phyloP scores from a whole-genome alignment of 352 stramenopile species.

The Globisporangium uncinulatum region DNA sequence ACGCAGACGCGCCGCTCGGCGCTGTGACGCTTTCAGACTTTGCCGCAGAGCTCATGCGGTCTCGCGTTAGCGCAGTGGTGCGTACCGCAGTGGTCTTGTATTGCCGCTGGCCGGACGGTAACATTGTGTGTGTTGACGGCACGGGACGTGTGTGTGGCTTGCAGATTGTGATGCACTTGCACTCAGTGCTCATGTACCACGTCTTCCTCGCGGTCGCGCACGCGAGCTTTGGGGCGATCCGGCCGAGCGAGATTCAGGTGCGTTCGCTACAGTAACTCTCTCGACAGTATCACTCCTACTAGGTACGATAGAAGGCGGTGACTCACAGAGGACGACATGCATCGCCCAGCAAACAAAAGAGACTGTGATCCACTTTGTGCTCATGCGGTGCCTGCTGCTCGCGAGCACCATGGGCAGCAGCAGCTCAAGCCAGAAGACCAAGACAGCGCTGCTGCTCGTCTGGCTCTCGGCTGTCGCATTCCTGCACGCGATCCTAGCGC shows the following conservation, averaged over 20 bases:
- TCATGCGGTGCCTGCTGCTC: constrained; percentile 69
- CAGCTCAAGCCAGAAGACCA: constrained; percentile 20
- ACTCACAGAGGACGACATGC: too few species aligned
- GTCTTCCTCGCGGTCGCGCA: constrained; percentile 46
- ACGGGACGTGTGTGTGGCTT: neutral
- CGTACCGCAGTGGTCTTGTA: constrained; percentile 6
- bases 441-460: constrained; percentile 46
- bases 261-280: neutral
- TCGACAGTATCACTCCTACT: neutral
- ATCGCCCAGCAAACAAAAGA: constrained; percentile 61
- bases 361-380: constrained; percentile 66
- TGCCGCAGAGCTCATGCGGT: constrained; percentile 37
- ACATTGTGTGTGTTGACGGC: neutral
- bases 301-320: neutral
- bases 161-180: constrained; percentile 68
- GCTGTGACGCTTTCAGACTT: constrained; percentile 19
- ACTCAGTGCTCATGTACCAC: constrained; percentile 65
- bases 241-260: constrained; percentile 49
- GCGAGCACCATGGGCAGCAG: constrained; percentile 57
- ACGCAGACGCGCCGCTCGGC: neutral
- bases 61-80: constrained; percentile 53
- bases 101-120: neutral
- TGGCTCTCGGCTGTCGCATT: constrained; percentile 64
- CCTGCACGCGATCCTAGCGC: constrained; percentile 50
- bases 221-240: constrained; percentile 39